Base-by-base conservation (phyloP, 2,329 filamentous ascomycete genomes). In the Colletotrichum eleusines region DNA sequence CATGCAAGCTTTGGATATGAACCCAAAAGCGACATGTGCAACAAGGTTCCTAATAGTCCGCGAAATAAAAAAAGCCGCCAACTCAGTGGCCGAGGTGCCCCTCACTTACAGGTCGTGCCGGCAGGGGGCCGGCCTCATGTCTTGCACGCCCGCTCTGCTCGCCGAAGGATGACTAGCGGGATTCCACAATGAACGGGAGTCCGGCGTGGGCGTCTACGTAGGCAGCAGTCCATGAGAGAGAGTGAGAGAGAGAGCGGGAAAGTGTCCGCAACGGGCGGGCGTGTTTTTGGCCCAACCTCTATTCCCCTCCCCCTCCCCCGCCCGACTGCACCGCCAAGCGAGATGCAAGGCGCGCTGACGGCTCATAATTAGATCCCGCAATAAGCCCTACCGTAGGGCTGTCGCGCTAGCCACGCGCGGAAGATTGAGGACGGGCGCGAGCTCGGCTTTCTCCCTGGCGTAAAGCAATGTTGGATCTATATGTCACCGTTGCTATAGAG, bases 331-430 rank as follows among this genome's bases (percentile, higher is more conserved):
- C 58, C 58, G 2, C 28, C 51, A 35, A 35, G 26, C 26, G 23
- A 8, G 48, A 28, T 51, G 14, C 48, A 31, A 51, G 48, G 14
- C 48, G 50, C 28, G 31, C 28, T 35, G 20, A 28, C 26, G 20
- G 20, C 12, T 12, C 59, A 51, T 53, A 40, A 40, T 40, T 40
- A 35, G 33, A 42, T 53, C 33, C 44, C 46, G 6, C 46, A 33
- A 23, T 62, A 62, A 62, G 59, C 59, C 59, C 59, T 62, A 62
- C 46, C n/a, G 33, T 62, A 62, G 59, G 59, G 46, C 59, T 62
- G 46, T 40, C 31, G 31, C n/a, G 46, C 33, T 28, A 44, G 46
- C 33, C 33, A 31, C 23, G 46, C 42, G 42, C 42, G 31, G 14
- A 46, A 20, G 38, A 46, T 44, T 20, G 20, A 18, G 18, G 38